Evolutionary conservation across 2,329 filamentous ascomycete species (phyloP).

Genomic region (Penicillium sp.): DNA sequence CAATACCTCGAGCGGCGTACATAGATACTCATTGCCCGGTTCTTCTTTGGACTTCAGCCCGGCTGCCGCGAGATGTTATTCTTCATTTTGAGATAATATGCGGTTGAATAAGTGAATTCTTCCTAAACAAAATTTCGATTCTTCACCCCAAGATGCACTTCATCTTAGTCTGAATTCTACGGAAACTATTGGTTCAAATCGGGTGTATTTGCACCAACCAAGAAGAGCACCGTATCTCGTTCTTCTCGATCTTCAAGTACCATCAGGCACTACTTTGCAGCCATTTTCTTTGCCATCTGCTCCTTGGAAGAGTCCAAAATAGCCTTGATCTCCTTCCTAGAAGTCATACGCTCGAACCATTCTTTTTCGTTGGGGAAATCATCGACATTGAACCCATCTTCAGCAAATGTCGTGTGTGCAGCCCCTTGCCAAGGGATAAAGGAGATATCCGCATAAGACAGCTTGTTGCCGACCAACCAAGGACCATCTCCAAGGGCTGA

Average conservation of each 20-base stretch:
- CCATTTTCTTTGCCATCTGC: neutral
- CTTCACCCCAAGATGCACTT: no score
- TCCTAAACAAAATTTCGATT: no score
- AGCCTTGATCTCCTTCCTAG: constrained; percentile 6
- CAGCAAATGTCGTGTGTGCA: neutral
- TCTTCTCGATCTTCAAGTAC: neutral
- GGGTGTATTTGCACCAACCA: no score
- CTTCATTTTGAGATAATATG: no score
- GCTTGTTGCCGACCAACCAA: constrained; percentile 47
- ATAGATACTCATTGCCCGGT: no score
- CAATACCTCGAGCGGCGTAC: no score
- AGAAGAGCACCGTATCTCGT: neutral
- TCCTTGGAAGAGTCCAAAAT: constrained; percentile 1
- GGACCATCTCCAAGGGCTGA: constrained; percentile 5
- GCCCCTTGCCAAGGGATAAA: constrained; percentile 39
- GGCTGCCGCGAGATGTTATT: no score
- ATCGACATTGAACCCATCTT: constrained; percentile 7
- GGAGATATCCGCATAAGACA: constrained; percentile 44
- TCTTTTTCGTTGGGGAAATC: constrained; percentile 13
- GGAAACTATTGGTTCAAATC: no score
- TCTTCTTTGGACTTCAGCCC: no score
- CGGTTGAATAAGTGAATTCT: no score
- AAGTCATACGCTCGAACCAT: constrained; percentile 19
- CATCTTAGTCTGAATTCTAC: no score
- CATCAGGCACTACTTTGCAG: neutral